phyloP scores from a whole-genome alignment of 805 yeast genomes.

The Lipomyces lipofer region DNA sequence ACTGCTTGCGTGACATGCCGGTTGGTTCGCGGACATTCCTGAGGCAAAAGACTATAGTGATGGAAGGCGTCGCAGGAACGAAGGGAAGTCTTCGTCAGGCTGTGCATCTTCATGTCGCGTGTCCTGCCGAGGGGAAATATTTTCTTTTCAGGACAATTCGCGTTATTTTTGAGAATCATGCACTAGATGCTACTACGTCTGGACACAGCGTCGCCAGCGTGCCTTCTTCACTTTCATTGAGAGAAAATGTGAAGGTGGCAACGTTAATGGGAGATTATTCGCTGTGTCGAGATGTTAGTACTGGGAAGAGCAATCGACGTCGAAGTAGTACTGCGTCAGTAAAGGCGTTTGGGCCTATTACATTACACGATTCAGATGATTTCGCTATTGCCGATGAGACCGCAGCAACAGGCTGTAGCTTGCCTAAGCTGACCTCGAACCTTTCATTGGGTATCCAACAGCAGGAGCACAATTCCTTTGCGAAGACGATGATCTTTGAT shows the following conservation, averaged over 20 bases:
- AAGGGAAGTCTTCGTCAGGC: constrained; percentile 34
- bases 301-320: neutral
- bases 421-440: neutral
- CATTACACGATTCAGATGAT: no score
- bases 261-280: constrained; percentile 19
- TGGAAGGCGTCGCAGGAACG: constrained; percentile 5
- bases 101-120: constrained; percentile 37
- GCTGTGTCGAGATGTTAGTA: neutral
- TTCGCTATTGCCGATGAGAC: neutral
- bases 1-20: constrained; percentile 38
- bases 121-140: constrained; percentile 31
- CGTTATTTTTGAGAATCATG: constrained; percentile 38
- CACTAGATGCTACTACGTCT: constrained; percentile 18
- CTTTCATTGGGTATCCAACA: no score
- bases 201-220: neutral
- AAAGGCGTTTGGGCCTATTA: neutral
- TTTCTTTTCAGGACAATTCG: constrained; percentile 37
- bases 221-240: neutral
- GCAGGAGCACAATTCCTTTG: no score
- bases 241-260: constrained; percentile 14
- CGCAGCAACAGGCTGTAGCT: no score
- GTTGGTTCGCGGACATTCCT: constrained; percentile 37
- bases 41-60: constrained; percentile 36
- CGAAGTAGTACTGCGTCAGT: neutral
- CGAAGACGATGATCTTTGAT: no score